Percentiles rank a stretch among this genome's conserved stretches.
These are phyloP conservation scores for Codiaeum variegatum DNA, from an alignment of 441 rosid genomes.

Conservation along the genomic window DNA sequence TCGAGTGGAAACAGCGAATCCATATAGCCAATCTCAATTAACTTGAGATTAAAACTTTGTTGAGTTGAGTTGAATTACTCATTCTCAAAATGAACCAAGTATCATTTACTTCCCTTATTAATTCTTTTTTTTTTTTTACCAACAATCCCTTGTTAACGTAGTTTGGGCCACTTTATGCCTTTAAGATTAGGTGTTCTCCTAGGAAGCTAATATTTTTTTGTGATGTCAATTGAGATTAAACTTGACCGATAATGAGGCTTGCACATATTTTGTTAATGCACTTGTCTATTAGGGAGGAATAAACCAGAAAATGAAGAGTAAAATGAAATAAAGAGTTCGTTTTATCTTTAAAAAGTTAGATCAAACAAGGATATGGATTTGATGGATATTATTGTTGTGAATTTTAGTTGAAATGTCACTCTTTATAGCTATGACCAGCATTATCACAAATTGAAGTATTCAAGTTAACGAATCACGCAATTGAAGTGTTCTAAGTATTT, in stretches of 20 bases:
- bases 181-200: background rate
- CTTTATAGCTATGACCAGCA: too few relatives aligned
- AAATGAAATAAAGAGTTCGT: background rate
- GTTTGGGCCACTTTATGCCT: background rate
- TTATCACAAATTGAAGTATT: too few relatives aligned
- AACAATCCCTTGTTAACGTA: background rate
- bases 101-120: constrained; percentile 8
- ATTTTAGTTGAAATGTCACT: too few relatives aligned
- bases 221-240: background rate
- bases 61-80: too few relatives aligned
- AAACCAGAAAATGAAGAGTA: background rate
- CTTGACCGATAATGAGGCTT: background rate
- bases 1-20: too few relatives aligned
- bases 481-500: too few relatives aligned
- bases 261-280: background rate
- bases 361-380: too few relatives aligned
- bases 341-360: background rate
- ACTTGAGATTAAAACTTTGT: too few relatives aligned
- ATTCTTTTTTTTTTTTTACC: too few relatives aligned
- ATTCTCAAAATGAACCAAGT: constrained; percentile 89
- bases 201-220: background rate
- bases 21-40: too few relatives aligned
- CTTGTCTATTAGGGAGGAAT: background rate
- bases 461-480: too few relatives aligned
- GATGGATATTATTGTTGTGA: too few relatives aligned